Evolutionary conservation across 2,329 filamentous ascomycete species (phyloP).

Genomic region (Botryotinia convoluta): DNA sequence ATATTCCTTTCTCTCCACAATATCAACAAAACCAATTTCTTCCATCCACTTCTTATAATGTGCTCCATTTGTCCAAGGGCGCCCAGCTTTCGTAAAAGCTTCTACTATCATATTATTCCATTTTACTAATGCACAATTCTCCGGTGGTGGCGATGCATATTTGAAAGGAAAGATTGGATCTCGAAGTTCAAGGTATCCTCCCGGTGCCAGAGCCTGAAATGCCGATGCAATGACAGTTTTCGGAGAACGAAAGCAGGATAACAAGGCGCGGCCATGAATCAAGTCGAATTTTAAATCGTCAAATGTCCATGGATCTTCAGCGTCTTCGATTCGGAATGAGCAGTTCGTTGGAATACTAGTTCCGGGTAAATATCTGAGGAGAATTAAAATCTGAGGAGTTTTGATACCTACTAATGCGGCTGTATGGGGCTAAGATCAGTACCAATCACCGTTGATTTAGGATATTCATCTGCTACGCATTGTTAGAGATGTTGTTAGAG

Average conservation of each 20-base stretch:
- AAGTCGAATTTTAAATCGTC: conserved; percentile 17
- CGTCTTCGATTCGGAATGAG: conserved; percentile 39
- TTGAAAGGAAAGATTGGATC: conserved; percentile 15
- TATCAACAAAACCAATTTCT: conserved; percentile 32
- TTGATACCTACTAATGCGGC: conserved; percentile 26
- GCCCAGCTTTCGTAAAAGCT: conserved; percentile 24
- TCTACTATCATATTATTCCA: conserved; percentile 20
- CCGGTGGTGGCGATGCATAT: not conserved
- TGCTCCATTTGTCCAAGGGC: conserved; percentile 30
- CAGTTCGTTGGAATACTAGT: conserved; percentile 31
- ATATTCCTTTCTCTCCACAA: conserved; percentile 33
- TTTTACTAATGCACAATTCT: not conserved
- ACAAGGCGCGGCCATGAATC: conserved; percentile 2
- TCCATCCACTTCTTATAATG: conserved; percentile 34
- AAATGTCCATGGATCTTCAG: conserved; percentile 36
- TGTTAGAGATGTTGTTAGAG: not conserved
- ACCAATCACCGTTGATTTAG: conserved; percentile 28
- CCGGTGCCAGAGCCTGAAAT: conserved; percentile 6
- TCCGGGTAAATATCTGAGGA: not conserved
- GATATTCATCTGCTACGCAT: conserved; percentile 34
- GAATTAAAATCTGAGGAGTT: not conserved
- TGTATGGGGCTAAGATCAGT: conserved; percentile 34
- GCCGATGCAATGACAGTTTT: conserved; percentile 6
- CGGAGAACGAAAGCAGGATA: conserved; percentile 12
- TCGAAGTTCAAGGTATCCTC: conserved; percentile 17